Evolutionary conservation across 495 filamentous ascomycete genomes (phyloP), one percentile per base, ranked within the genome.

Genomic region (Daldinia vernicosa): DNA sequence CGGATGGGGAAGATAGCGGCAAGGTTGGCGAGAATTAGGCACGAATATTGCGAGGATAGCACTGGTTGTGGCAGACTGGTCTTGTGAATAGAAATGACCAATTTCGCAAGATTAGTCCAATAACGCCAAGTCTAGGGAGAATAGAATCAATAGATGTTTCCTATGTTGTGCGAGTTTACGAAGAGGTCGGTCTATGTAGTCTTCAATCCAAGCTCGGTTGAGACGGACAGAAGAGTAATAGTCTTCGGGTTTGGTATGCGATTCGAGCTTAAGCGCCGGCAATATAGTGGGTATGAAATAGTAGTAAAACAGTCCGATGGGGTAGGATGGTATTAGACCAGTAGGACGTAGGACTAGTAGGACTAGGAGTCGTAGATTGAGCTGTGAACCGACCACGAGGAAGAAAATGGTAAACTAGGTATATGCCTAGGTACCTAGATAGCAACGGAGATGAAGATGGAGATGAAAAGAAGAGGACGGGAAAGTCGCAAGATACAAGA

Each of bases 401-500:
- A 0, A 47, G 43, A 22, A 47, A 19, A 47, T 53, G 6, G 50
- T 53, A 30, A 30, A 53, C 11, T 11, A n/a, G n/a, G n/a, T n/a
- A n/a, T n/a, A n/a, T n/a, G n/a, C n/a, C n/a, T n/a, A n/a, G n/a
- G n/a, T n/a, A 11, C 15, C 40, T 53, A 37, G 6, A 26, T 27
- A 22, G 37, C 33, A 62, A 28, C 47, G 47, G 35, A 55, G 35
- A 30, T 64, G 50, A 52, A 65, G 40, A 19, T 50, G 54, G 43
- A 59, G 37, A 19, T 64, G 28, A 30, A 51, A 61, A 47, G 62
- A 71, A 62, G 32, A 50, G 37, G 51, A 60, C 55, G 47, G 32
- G 54, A 70, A 64, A 57, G 45, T 51, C 43, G 43, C 22, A 64
- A 64, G 54, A 52, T 45, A 26, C 55, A 59, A 35, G 11, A 64